Conservation (phyloP, 129 eudicot species). For the Escallonia herrerae region DNA sequence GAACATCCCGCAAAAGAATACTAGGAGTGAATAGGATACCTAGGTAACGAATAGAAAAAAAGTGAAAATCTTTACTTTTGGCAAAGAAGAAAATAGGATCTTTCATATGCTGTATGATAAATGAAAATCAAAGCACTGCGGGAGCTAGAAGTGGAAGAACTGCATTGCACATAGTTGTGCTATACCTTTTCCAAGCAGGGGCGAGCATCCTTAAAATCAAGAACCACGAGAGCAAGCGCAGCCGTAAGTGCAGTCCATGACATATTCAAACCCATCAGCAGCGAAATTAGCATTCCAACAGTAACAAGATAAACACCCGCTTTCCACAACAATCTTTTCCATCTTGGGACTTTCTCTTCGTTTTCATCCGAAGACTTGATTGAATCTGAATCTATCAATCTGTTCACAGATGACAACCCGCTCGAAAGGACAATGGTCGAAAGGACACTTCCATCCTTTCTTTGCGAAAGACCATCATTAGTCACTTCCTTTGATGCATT, state of each 20-base stretch:
- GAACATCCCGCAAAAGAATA: slow-evolving; percentile 94
- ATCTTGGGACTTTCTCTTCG: slow-evolving; percentile 28
- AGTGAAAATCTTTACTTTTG: not conserved
- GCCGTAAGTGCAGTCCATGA: slow-evolving; percentile 96
- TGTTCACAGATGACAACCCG: slow-evolving; percentile 24
- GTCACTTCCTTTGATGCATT: slow-evolving; percentile 33
- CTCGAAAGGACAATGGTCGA: slow-evolving; percentile 7
- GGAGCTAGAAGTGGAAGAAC: not conserved
- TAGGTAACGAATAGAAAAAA: slow-evolving; percentile 19
- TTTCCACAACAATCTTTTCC: slow-evolving; percentile 73
- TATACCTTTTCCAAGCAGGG: slow-evolving; percentile 76
- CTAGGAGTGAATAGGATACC: slow-evolving; percentile 86
- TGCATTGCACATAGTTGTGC: not conserved
- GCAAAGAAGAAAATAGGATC: not conserved
- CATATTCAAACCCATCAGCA: slow-evolving; percentile 73
- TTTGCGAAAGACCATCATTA: slow-evolving; percentile 11
- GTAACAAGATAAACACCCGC: slow-evolving; percentile 71
- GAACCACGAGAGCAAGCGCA: slow-evolving; percentile 90
- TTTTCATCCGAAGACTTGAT: slow-evolving; percentile 26
- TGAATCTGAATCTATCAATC: slow-evolving; percentile 16
- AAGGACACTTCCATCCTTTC: slow-evolving; percentile 21
- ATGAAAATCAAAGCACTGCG: not conserved
- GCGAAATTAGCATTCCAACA: slow-evolving; percentile 70
- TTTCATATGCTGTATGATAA: not conserved
- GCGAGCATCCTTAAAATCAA: slow-evolving; percentile 89